Percentiles rank a stretch among this genome's conserved stretches.
These are phyloP conservation scores for Amaranthus hypochondriacus DNA, from an alignment of 148 eudicot species.

Conservation along the genomic window DNA sequence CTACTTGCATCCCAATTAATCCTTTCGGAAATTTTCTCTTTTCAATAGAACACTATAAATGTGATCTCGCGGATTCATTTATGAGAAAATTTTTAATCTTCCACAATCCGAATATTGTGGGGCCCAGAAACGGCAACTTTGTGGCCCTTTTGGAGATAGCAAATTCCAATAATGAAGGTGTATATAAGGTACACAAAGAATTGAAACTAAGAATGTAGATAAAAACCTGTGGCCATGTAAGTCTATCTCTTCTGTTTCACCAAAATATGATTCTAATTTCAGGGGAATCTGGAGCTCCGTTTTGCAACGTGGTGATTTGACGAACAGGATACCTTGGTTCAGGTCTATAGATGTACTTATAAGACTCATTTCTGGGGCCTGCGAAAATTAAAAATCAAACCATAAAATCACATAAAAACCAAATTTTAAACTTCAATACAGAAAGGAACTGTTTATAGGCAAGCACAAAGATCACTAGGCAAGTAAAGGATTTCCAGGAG, in stretches of 20 bases:
- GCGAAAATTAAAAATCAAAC: slow-evolving; percentile 19
- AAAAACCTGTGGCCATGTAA: slow-evolving; percentile 62
- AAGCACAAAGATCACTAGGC: background rate
- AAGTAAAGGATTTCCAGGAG: background rate
- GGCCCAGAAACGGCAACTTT: too few relatives aligned
- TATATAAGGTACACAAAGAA: background rate
- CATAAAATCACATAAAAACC: background rate
- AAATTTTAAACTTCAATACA: background rate
- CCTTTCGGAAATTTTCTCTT: too few relatives aligned
- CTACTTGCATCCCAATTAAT: too few relatives aligned
- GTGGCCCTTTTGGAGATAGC: too few relatives aligned
- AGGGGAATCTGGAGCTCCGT: slow-evolving; percentile 63
- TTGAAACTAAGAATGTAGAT: background rate
- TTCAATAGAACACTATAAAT: too few relatives aligned
- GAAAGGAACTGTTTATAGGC: background rate
- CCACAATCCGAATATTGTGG: too few relatives aligned
- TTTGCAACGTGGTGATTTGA: slow-evolving; percentile 75
- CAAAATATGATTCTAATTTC: slow-evolving; percentile 25
- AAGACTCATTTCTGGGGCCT: slow-evolving; percentile 86
- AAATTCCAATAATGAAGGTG: too few relatives aligned
- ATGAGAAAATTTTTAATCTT: too few relatives aligned
- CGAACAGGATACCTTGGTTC: slow-evolving; percentile 47
- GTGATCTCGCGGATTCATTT: too few relatives aligned
- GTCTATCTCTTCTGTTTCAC: slow-evolving; percentile 46
- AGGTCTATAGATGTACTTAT: slow-evolving; percentile 71